These are phyloP conservation scores for Guadua angustifolia DNA, from an alignment of 176 grass and related monocot species.

Conservation along the genomic window DNA sequence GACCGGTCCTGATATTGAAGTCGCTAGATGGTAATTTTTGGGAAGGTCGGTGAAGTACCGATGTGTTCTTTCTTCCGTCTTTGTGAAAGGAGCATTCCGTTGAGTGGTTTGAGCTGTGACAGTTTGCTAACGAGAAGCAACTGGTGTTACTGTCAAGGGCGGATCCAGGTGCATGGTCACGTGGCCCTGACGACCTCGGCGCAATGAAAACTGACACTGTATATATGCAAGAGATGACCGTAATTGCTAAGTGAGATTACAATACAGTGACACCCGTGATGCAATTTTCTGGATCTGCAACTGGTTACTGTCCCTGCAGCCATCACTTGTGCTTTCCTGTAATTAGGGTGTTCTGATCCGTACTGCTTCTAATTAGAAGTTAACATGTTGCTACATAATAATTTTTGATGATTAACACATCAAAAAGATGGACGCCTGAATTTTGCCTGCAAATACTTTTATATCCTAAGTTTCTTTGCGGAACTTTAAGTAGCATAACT, in stretches of 20 bases:
- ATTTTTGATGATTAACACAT: background rate
- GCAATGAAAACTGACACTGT: no score
- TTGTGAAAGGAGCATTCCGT: background rate
- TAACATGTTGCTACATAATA: background rate
- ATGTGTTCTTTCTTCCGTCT: background rate
- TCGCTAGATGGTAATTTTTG: background rate
- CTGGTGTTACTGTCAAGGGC: background rate
- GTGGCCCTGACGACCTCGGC: no score
- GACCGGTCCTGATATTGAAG: background rate
- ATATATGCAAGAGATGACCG: no score
- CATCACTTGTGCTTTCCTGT: constrained; percentile 42
- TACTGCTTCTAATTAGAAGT: background rate
- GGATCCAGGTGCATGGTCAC: no score
- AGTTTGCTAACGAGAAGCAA: background rate
- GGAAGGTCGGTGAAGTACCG: background rate
- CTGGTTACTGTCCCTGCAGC: constrained; percentile 17
- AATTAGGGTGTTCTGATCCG: background rate
- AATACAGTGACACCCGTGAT: no score
- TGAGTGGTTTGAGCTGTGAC: constrained; percentile 42
- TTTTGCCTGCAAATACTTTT: background rate
- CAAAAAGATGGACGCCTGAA: background rate
- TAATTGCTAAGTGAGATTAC: no score
- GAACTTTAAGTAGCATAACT: no score
- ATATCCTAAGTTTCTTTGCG: background rate
- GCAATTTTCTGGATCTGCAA: no score